phyloP scores from a whole-genome alignment of 2,329 filamentous ascomycete genomes.

The Aspergillus sojae region DNA sequence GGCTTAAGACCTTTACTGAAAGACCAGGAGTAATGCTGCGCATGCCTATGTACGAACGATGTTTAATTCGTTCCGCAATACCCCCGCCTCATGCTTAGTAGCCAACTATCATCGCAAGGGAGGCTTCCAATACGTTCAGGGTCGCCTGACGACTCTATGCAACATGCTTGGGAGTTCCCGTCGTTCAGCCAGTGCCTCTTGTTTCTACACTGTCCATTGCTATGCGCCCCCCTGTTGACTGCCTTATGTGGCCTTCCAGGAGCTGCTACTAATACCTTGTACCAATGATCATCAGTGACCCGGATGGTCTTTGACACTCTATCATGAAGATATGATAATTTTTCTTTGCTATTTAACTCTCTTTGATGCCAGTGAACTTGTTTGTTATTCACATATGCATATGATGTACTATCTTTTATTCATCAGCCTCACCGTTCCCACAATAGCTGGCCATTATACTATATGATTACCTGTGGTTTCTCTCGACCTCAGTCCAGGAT shows the following conservation, averaged over 20 bases:
- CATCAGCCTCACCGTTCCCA: not conserved
- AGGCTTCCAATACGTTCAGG: not conserved
- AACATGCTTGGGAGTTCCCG: not conserved
- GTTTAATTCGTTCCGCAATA: not conserved
- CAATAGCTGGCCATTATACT: not conserved
- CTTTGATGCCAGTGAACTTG: not conserved
- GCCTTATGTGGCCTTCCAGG: not conserved
- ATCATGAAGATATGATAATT: not conserved
- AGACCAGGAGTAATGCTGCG: not conserved
- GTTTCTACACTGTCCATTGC: not conserved
- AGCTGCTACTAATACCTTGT: not conserved
- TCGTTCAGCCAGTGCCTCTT: not conserved
- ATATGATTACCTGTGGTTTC: not conserved
- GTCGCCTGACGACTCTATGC: not conserved
- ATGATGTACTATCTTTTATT: not conserved
- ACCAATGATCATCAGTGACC: not conserved
- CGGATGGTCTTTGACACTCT: not conserved
- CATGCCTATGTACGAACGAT: not conserved
- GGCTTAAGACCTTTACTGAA: not conserved
- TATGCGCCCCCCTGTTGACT: not conserved
- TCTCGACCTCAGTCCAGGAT: not conserved
- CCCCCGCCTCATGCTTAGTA: not conserved
- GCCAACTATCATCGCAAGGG: not conserved
- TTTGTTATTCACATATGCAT: slow-evolving; percentile 1
- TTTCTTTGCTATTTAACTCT: not conserved